Base-by-base conservation (phyloP, 106 monocot species). In the Allium fistulosum region DNA sequence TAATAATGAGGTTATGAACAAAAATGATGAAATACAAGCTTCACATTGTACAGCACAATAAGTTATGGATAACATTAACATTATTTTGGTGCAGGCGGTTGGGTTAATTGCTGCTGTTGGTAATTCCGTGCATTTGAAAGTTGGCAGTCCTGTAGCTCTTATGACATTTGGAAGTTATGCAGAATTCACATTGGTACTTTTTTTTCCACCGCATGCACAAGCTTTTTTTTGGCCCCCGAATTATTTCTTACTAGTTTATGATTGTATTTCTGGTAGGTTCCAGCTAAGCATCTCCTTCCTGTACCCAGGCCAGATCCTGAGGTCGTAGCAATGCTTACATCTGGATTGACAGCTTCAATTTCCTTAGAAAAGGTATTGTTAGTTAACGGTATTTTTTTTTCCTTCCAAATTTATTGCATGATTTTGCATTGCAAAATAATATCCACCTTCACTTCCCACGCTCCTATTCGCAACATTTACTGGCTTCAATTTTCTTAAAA, bases 261-360 rank as follows among this genome's bases (percentile, higher is more conserved):
- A 26, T 11, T 67, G 27, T 53, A 26, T 49, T 26, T 67, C 49
- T 69, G 75, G 10, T 61, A 99, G 97, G 83, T 92, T 80, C 84
- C 82, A 60, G 89, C 84, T 60, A 89, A 83, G 67, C 83, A 76
- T 81, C 78, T 90, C 46, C 82, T 99, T 80, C 92, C 92, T 74
- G 83, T 99, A 9, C 81, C 92, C 37, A 92, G 81, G 67, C 97
- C 92, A 75, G 97, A 90, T 49, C 84, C 97, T 7, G 97, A 92
- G 75, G 87, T 92, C 65, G 78, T 99, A 11, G 89, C 88, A 11
- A 99, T 99, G 87, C 92, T 99, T 56, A 90, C 97, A 65, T 99
- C 97, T 78, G 97, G 97, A 66, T 75, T 99, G 77, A 99, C 97
- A 53, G 97, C 97, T 70, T 99, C 92, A 66, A 90, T 99, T 81